Evolutionary conservation across 345 rosid species (phyloP).

Genomic region (Geranium brycei): DNA sequence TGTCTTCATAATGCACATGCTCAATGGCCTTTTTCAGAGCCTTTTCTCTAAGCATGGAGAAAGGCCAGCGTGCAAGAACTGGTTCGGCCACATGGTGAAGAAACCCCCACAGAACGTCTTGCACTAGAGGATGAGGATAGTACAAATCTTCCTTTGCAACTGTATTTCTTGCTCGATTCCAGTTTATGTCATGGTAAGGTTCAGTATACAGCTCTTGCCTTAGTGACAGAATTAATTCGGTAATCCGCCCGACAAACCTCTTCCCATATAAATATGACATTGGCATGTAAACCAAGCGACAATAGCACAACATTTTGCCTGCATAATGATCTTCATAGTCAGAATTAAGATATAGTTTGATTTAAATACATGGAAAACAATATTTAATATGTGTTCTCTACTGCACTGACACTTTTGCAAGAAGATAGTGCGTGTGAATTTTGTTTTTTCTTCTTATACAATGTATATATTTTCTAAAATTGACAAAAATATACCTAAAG

Average conservation of each 20-base stretch:
- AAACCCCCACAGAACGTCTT: constrained; percentile 47
- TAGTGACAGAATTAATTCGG: constrained; percentile 32
- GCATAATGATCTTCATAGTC: constrained; percentile 1
- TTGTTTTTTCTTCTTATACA: too few relatives aligned
- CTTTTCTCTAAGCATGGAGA: constrained; percentile 37
- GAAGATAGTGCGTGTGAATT: too few relatives aligned
- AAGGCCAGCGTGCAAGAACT: constrained; percentile 41
- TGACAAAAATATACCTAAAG: too few relatives aligned
- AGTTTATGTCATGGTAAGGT: constrained; percentile 37
- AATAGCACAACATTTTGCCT: constrained; percentile 57
- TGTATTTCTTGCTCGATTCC: constrained; percentile 34
- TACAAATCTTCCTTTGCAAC: constrained; percentile 53
- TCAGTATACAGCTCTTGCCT: constrained; percentile 41
- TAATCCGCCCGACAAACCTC: constrained; percentile 46
- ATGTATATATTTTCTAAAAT: too few relatives aligned
- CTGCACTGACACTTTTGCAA: too few relatives aligned
- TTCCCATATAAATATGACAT: constrained; percentile 59
- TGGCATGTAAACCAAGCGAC: constrained; percentile 57
- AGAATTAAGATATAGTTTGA: too few relatives aligned
- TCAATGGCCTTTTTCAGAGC: constrained; percentile 42
- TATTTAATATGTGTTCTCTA: too few relatives aligned
- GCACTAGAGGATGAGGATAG: constrained; percentile 45
- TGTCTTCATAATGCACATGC: constrained; percentile 58
- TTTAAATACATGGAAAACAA: too few relatives aligned
- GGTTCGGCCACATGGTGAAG: constrained; percentile 42